These are phyloP conservation scores for Mucor mucedo DNA, from an alignment of 371 early-diverging fungal species.

Conservation along the genomic window DNA sequence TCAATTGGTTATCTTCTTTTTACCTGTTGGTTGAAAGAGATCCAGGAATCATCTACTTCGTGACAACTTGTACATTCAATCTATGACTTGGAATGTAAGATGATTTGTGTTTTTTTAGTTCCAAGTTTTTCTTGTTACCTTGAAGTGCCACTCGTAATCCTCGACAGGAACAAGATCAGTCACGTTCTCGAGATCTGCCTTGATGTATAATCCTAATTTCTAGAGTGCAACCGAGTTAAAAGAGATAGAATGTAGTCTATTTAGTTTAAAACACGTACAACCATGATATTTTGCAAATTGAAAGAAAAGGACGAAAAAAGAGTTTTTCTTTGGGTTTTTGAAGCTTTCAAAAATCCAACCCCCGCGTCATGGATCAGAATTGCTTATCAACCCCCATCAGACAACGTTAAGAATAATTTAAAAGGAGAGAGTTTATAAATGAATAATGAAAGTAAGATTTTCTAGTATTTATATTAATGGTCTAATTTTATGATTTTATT, in stretches of 20 bases:
- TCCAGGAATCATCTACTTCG: slow-evolving; percentile 75
- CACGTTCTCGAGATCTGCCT: slow-evolving; percentile 84
- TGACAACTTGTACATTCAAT: slow-evolving; percentile 84
- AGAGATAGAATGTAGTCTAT: background rate
- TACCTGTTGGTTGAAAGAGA: slow-evolving; percentile 76
- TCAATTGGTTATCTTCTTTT: background rate
- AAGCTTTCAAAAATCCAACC: no score
- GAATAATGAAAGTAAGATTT: no score
- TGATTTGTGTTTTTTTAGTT: background rate
- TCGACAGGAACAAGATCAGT: slow-evolving; percentile 71
- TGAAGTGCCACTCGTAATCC: slow-evolving; percentile 79
- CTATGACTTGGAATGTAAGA: slow-evolving; percentile 36
- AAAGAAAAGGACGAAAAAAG: no score
- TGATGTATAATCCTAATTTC: slow-evolving; percentile 61
- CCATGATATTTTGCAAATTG: background rate
- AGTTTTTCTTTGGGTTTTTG: no score
- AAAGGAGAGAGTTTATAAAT: no score
- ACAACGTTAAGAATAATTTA: no score
- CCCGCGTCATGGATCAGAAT: no score
- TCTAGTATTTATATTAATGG: no score
- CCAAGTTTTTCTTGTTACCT: slow-evolving; percentile 41
- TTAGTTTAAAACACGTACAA: background rate
- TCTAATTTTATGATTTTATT: no score
- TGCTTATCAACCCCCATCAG: no score
- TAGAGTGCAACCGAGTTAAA: background rate